Evolutionary conservation across 805 yeast species (phyloP).

Genomic region (Suhomyces xylopsoci): DNA sequence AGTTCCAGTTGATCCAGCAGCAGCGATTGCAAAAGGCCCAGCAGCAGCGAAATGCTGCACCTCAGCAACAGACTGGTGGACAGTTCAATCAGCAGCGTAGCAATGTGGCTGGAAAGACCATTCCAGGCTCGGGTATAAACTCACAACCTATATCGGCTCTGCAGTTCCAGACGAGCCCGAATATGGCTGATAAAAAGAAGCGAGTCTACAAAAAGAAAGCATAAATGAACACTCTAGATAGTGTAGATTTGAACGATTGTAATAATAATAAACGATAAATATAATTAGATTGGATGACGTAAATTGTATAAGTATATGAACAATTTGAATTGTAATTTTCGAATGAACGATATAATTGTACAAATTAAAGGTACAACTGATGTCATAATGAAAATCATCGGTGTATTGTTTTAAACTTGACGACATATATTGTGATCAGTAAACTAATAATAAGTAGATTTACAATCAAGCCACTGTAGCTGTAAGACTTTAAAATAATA

Average conservation of each 20-base stretch:
- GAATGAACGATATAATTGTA: too few species aligned
- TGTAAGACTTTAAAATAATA: too few species aligned
- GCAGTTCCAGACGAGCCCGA: slow-evolving; percentile 1
- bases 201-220: slow-evolving; percentile 11
- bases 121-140: neutral
- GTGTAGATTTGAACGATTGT: neutral
- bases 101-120: slow-evolving; percentile 4
- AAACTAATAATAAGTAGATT: too few species aligned
- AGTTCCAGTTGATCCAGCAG: slow-evolving; percentile 23
- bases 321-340: too few species aligned
- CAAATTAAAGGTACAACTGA: too few species aligned
- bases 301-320: too few species aligned
- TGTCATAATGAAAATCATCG: too few species aligned
- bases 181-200: slow-evolving; percentile 8
- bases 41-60: neutral
- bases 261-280: neutral
- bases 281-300: too few species aligned
- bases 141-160: neutral
- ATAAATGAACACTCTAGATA: neutral
- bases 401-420: too few species aligned
- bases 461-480: too few species aligned
- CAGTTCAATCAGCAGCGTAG: slow-evolving; percentile 3
- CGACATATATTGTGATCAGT: too few species aligned
- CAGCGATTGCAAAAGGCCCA: slow-evolving; percentile 16
- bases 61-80: neutral